Conservation (phyloP, 2,329 filamentous ascomycete species). For the Colletotrichum filicis region DNA sequence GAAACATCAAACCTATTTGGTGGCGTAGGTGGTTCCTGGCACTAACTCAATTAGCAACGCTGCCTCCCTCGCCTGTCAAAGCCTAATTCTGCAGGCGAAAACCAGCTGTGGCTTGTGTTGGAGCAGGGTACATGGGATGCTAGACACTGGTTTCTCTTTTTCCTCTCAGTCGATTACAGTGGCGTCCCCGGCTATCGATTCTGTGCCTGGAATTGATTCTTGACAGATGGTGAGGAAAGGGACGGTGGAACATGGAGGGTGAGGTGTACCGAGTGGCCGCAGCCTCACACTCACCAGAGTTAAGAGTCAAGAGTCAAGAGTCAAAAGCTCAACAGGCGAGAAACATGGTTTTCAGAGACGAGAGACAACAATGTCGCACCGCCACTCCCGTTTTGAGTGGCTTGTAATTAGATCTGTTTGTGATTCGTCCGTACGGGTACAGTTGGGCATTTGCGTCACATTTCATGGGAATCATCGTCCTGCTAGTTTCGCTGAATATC, state of each 20-base stretch:
- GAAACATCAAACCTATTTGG: not conserved
- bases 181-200: not conserved
- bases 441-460: not conserved
- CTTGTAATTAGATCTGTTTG: not conserved
- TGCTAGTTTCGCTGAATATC: too few species aligned
- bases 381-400: constrained; percentile 11
- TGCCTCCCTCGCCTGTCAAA: not conserved
- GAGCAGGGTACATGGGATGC: not conserved
- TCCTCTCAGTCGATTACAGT: not conserved
- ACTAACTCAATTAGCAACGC: not conserved
- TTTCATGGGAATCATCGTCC: not conserved
- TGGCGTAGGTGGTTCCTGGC: not conserved
- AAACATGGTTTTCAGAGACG: not conserved
- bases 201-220: not conserved
- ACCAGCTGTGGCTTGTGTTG: not conserved
- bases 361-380: constrained; percentile 24
- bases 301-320: too few species aligned
- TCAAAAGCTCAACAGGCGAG: not conserved
- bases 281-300: too few species aligned
- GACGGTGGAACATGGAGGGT: not conserved
- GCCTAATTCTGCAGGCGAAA: not conserved
- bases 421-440: not conserved
- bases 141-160: not conserved
- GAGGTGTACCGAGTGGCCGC: not conserved
- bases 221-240: not conserved